A percentile compares a stretch with the other conserved stretches of the same genome.
Evolutionary conservation across 1,139 yeast genomes (phyloP).

Genomic region (Chernovozyma aurita): DNA sequence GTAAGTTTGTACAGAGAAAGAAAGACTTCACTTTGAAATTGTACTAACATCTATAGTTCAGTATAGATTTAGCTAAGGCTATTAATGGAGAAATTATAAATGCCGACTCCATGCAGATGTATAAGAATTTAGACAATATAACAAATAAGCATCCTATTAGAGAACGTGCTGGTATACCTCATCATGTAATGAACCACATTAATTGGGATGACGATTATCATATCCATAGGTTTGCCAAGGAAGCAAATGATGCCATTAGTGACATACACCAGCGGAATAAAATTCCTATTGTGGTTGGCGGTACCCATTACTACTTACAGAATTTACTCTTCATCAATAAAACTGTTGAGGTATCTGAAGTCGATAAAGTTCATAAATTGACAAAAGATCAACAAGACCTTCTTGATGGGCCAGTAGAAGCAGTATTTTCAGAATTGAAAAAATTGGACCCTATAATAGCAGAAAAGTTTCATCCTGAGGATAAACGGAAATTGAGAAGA

Average conservation of each 20-base stretch:
- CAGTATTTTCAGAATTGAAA: conserved; percentile 44
- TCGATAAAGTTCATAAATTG: conserved; percentile 14
- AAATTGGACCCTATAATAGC: conserved; percentile 69
- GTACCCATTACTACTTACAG: conserved; percentile 91
- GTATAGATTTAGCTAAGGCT: conserved; percentile 72
- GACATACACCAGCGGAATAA: conserved; percentile 70
- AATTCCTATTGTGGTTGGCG: conserved; percentile 87
- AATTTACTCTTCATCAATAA: conserved; percentile 68
- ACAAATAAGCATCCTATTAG: conserved; percentile 87
- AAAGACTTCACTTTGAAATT: too few relatives aligned
- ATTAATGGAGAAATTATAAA: conserved; percentile 88
- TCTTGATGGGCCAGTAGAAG: conserved; percentile 54
- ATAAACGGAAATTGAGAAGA: conserved; percentile 68
- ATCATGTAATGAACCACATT: conserved; percentile 84
- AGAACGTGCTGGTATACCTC: conserved; percentile 71
- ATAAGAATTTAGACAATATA: conserved; percentile 64
- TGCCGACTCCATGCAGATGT: conserved; percentile 97
- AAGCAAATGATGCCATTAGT: conserved; percentile 56
- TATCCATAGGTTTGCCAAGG: conserved; percentile 75
- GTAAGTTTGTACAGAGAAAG: too few relatives aligned
- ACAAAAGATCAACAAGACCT: conserved; percentile 40
- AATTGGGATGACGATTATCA: conserved; percentile 78
- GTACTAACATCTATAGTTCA: conserved; percentile 34
- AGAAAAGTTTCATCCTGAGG: conserved; percentile 87
- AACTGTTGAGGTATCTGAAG: conserved; percentile 24